Percentiles rank a stretch among this genome's conserved stretches.
phyloP scores from a whole-genome alignment of 2,329 filamentous ascomycete genomes.

The Hymenoscyphus linearis region DNA sequence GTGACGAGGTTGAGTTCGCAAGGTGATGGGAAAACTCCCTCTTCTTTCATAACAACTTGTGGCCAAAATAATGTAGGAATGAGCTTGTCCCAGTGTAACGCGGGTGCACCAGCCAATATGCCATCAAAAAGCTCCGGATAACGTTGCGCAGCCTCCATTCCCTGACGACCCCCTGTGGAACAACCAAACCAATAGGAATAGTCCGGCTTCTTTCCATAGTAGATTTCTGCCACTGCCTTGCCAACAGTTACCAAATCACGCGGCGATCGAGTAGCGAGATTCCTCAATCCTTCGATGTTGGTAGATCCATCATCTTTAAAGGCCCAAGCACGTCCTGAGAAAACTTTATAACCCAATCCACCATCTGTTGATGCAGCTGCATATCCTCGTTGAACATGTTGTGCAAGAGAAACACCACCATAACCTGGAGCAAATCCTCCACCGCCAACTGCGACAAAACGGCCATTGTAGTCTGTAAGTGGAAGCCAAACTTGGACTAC shows the following conservation, averaged over 20 bases:
- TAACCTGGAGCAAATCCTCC: neutral
- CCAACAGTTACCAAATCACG: slow-evolving; percentile 33
- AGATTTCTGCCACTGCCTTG: slow-evolving; percentile 32
- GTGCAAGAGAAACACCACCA: slow-evolving; percentile 21
- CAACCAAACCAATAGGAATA: slow-evolving; percentile 38
- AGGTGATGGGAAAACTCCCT: slow-evolving; percentile 1
- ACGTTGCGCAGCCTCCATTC: slow-evolving; percentile 34
- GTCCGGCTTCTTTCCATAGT: slow-evolving; percentile 30
- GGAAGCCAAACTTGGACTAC: slow-evolving; percentile 1
- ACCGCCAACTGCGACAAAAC: neutral
- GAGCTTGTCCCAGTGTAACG: slow-evolving; percentile 28
- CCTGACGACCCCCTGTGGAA: slow-evolving; percentile 36
- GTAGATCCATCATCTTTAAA: neutral
- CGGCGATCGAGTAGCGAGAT: slow-evolving; percentile 22
- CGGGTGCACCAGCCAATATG: slow-evolving; percentile 36
- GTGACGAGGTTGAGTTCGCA: slow-evolving; percentile 15
- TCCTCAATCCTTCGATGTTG: neutral
- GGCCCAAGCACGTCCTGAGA: neutral
- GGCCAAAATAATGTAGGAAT: slow-evolving; percentile 10
- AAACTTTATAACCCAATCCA: slow-evolving; percentile 8
- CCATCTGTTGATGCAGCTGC: slow-evolving; percentile 29
- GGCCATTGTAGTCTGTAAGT: neutral
- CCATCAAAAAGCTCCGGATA: slow-evolving; percentile 37
- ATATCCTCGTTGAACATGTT: slow-evolving; percentile 27
- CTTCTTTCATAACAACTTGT: slow-evolving; percentile 16